Evolutionary conservation across 2,329 filamentous ascomycete genomes (phyloP).

Genomic region (Parastagonospora nodorum): DNA sequence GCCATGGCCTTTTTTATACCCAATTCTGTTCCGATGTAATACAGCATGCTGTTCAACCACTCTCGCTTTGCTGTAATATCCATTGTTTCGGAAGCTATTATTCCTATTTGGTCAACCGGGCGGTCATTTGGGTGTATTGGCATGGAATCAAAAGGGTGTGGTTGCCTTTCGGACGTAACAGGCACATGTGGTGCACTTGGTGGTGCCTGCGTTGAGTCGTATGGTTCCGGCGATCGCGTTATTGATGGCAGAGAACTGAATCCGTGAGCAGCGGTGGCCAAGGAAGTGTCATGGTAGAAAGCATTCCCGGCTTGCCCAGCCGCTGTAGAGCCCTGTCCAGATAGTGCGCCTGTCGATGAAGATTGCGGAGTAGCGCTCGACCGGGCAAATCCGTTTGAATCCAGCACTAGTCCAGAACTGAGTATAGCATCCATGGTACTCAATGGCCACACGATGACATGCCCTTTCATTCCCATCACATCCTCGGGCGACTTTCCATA

Average conservation of each 20-base stretch:
- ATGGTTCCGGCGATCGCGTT: background rate
- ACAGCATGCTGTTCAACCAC: slow-evolving; percentile 34
- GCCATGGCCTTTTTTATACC: slow-evolving; percentile 36
- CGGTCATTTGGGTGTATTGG: slow-evolving; percentile 26
- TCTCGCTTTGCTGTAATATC: slow-evolving; percentile 28
- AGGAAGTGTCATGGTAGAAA: background rate
- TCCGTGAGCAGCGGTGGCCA: background rate
- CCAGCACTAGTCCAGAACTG: slow-evolving; percentile 29
- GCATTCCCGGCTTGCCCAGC: background rate
- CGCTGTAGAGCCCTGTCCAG: background rate
- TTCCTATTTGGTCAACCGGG: slow-evolving; percentile 1
- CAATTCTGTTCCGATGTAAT: slow-evolving; percentile 28
- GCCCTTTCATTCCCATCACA: slow-evolving; percentile 34
- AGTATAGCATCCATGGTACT: slow-evolving; percentile 34
- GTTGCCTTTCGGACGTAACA: slow-evolving; percentile 3
- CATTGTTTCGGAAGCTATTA: slow-evolving; percentile 12
- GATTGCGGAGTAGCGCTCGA: slow-evolving; percentile 1
- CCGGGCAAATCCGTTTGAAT: slow-evolving; percentile 7
- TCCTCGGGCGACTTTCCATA: slow-evolving; percentile 27
- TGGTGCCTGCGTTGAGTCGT: too few species aligned
- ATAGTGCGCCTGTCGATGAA: background rate
- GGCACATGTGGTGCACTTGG: background rate
- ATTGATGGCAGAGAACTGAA: background rate
- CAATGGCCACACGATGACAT: slow-evolving; percentile 32
- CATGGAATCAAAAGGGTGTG: slow-evolving; percentile 26